Evolutionary conservation across 2,329 filamentous ascomycete species (phyloP).

Genomic region (Diaporthe batatas): DNA sequence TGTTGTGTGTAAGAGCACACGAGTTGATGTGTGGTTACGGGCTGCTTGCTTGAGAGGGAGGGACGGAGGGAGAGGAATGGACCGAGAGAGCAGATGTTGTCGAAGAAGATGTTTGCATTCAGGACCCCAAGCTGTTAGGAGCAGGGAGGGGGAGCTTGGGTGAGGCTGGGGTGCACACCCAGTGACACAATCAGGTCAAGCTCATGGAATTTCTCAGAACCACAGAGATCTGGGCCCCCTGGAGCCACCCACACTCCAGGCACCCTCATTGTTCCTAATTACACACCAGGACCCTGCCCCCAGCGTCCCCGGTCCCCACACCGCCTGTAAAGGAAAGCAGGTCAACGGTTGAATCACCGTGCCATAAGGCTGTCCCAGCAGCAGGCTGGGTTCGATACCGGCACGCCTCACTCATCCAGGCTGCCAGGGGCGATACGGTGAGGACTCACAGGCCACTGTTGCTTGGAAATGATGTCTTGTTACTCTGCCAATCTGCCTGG

Average conservation of each 20-base stretch:
- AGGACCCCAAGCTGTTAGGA: not conserved
- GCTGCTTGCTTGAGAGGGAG: not conserved
- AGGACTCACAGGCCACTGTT: not conserved
- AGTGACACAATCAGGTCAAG: conserved; percentile 28
- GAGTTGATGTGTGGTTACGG: not conserved
- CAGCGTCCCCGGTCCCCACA: not conserved
- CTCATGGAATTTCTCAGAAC: conserved; percentile 34
- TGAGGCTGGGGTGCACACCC: conserved; percentile 27
- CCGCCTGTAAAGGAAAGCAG: not conserved
- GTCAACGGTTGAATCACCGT: not conserved
- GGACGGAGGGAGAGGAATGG: not conserved
- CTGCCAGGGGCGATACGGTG: not conserved
- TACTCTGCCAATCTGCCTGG: no score
- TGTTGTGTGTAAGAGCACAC: not conserved
- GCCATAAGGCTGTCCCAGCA: conserved; percentile 7
- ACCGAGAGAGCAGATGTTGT: not conserved
- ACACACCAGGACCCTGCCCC: not conserved
- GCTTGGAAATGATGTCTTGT: not conserved
- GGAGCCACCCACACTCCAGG: not conserved
- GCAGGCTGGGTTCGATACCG: not conserved
- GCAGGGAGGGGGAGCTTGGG: conserved; percentile 8
- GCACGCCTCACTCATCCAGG: not conserved
- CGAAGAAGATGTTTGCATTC: not conserved
- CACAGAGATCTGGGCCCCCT: conserved; percentile 23
- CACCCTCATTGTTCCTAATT: not conserved